A percentile compares a stretch with the other conserved stretches of the same genome.
phyloP scores from a whole-genome alignment of 1,284 basidiomycete species.

The Tilletia horrida region DNA sequence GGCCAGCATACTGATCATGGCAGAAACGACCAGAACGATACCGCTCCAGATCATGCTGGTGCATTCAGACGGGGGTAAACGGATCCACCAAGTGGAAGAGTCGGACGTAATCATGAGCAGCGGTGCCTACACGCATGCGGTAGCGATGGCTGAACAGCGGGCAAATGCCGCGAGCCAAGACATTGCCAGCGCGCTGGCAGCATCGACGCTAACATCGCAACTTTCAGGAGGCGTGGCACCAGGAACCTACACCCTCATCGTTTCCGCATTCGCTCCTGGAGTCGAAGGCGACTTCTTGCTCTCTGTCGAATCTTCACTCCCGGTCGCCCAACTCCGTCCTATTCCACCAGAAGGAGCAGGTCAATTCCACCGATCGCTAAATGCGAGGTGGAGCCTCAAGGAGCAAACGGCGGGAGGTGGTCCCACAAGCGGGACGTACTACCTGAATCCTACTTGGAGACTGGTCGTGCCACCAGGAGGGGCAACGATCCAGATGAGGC shows the following conservation, averaged over 20 bases:
- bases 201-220: neutral
- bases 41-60: constrained; percentile 73
- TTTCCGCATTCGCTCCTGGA: constrained; percentile 76
- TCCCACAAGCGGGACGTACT: constrained; percentile 65
- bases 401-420: constrained; percentile 64
- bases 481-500: neutral
- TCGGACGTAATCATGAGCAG: constrained; percentile 71
- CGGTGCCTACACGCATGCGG: constrained; percentile 76
- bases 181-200: neutral
- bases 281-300: constrained; percentile 68
- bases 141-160: constrained; percentile 61
- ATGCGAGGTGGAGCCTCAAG: constrained; percentile 62
- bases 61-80: constrained; percentile 68
- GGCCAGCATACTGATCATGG: constrained; percentile 12
- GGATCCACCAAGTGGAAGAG: constrained; percentile 60
- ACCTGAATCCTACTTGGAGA: constrained; percentile 68
- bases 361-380: constrained; percentile 71
- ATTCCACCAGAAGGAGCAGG: constrained; percentile 78
- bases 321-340: constrained; percentile 52
- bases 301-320: constrained; percentile 61
- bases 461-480: constrained; percentile 50
- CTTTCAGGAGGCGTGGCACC: constrained; percentile 5
- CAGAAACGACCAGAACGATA: constrained; percentile 63
- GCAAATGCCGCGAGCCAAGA: constrained; percentile 51
- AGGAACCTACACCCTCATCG: constrained; percentile 74